Conservation (phyloP, 179 eudicot species). For the Silene noctiflora region DNA sequence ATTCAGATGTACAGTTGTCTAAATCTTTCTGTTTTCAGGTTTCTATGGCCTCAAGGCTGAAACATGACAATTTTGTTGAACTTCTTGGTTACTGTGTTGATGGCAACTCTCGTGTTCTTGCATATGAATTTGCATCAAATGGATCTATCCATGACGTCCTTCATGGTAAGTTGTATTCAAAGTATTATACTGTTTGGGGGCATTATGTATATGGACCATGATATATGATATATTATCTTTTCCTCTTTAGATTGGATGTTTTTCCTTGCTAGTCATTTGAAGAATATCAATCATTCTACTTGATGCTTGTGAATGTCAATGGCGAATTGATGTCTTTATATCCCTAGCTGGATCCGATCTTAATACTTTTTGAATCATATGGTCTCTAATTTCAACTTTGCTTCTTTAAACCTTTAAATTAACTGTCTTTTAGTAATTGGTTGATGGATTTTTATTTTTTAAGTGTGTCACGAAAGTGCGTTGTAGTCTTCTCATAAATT, state of each 20-base stretch:
- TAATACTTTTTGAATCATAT: too few species aligned
- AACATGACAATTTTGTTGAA: conserved; percentile 36
- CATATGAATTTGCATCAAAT: conserved; percentile 36
- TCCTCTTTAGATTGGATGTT: background rate
- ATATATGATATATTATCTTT: too few species aligned
- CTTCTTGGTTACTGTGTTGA: conserved; percentile 37
- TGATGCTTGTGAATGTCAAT: too few species aligned
- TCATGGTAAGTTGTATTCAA: conserved; percentile 27
- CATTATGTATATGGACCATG: too few species aligned
- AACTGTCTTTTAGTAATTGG: background rate
- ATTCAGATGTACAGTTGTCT: background rate
- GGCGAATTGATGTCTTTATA: too few species aligned
- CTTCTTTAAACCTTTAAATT: too few species aligned
- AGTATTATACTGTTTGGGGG: background rate
- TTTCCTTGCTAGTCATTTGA: too few species aligned
- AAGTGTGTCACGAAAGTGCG: background rate
- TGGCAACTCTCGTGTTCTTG: conserved; percentile 33
- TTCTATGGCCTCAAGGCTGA: conserved; percentile 38
- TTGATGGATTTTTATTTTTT: background rate
- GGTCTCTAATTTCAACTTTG: too few species aligned
- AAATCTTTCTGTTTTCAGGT: conserved; percentile 25
- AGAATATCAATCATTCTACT: too few species aligned
- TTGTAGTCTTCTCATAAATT: background rate
- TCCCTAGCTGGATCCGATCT: too few species aligned
- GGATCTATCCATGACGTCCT: conserved; percentile 39